phyloP scores from a whole-genome alignment of 208 protist species.

The Wallacemonas sp. region DNA sequence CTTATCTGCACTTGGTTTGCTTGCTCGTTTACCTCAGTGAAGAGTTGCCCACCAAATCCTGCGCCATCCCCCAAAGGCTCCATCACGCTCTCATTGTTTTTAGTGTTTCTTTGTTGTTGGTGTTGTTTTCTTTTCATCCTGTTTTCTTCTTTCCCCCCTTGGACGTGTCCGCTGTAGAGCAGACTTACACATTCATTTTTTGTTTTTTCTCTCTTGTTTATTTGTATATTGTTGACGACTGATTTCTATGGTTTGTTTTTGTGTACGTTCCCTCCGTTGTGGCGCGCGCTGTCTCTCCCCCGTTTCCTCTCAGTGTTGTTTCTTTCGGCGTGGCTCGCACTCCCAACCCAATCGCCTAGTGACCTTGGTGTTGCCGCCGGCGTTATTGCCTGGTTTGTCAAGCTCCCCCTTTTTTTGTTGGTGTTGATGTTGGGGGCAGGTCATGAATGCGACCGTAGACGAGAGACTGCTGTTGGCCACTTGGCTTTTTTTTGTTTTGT shows the following conservation, averaged over 20 bases:
- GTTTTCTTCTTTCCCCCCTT: slow-evolving; percentile 6
- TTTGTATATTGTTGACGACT: slow-evolving; percentile 14
- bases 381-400: too few relatives aligned
- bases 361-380: too few relatives aligned
- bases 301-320: background rate
- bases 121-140: slow-evolving; percentile 13
- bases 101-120: background rate
- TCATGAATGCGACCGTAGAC: too few relatives aligned
- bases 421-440: too few relatives aligned
- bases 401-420: too few relatives aligned
- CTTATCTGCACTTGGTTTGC: background rate
- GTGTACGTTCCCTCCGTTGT: too few relatives aligned
- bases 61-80: background rate
- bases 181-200: background rate
- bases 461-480: too few relatives aligned
- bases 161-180: background rate
- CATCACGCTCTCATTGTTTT: slow-evolving; percentile 6
- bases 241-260: background rate
- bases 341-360: too few relatives aligned
- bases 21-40: background rate
- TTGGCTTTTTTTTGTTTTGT: background rate
- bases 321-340: too few relatives aligned
- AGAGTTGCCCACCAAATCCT: too few relatives aligned
- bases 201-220: slow-evolving; percentile 12
- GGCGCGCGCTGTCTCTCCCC: background rate